A percentile compares a stretch with the other conserved stretches of the same genome.
These are phyloP conservation scores for Ogataea angusta DNA, from an alignment of 805 yeast species.

Conservation along the genomic window DNA sequence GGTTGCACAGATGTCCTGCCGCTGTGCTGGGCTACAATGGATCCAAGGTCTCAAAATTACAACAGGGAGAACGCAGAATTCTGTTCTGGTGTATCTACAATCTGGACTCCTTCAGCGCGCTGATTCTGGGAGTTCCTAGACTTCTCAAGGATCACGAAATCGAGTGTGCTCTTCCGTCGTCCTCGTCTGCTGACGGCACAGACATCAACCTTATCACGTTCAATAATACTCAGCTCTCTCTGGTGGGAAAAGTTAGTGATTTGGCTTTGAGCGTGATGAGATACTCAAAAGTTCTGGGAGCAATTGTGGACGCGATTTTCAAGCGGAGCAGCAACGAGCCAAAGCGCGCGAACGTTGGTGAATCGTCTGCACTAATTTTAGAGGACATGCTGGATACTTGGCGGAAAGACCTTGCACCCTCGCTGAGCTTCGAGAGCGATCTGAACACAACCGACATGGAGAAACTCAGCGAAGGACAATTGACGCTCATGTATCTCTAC, in stretches of 20 bases:
- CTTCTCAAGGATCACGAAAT: conserved; percentile 75
- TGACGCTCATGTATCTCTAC: conserved; percentile 54
- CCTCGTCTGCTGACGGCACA: conserved; percentile 33
- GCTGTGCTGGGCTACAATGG: conserved; percentile 72
- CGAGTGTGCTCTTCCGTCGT: conserved; percentile 80
- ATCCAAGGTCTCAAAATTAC: conserved; percentile 58
- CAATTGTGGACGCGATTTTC: conserved; percentile 67
- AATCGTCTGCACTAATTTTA: conserved; percentile 31
- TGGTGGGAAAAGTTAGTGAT: conserved; percentile 68
- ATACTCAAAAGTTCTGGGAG: conserved; percentile 69
- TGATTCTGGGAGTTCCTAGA: conserved; percentile 80
- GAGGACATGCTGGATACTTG: conserved; percentile 78
- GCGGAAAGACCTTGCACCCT: conserved; percentile 66
- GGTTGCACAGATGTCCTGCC: conserved; percentile 84
- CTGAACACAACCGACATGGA: conserved; percentile 46
- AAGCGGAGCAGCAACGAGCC: conserved; percentile 47
- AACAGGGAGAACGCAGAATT: conserved; percentile 79
- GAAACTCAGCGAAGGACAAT: conserved; percentile 41
- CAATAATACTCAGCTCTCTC: conserved; percentile 54
- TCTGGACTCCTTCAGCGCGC: conserved; percentile 70
- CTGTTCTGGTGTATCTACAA: conserved; percentile 82
- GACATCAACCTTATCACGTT: conserved; percentile 57
- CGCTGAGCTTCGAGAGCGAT: conserved; percentile 58
- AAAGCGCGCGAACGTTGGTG: conserved; percentile 29
- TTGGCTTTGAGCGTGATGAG: conserved; percentile 64